phyloP scores from a whole-genome alignment of 2,329 filamentous ascomycete species.

The Neonectria neomacrospora region DNA sequence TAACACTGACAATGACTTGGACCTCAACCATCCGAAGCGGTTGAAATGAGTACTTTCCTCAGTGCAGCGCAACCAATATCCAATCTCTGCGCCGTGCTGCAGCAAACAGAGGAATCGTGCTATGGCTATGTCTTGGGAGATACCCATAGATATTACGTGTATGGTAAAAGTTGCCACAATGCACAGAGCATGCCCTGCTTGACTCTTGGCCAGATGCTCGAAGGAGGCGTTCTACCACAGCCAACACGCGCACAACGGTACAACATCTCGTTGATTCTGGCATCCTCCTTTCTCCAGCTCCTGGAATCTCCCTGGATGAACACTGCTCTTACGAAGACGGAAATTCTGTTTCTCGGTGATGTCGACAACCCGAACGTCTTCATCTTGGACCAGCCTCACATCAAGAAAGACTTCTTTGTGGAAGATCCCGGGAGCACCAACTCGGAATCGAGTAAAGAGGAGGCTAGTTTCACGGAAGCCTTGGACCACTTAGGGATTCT shows the following conservation, averaged over 20 bases:
- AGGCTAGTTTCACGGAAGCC: neutral
- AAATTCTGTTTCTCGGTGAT: constrained; percentile 29
- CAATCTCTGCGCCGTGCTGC: neutral
- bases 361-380: neutral
- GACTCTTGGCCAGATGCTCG: constrained; percentile 19
- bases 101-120: neutral
- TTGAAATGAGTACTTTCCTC: neutral
- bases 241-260: constrained; percentile 38
- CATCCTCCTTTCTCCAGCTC: constrained; percentile 45
- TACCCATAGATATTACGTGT: constrained; percentile 11
- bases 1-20: neutral
- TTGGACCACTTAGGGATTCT: neutral
- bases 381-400: neutral
- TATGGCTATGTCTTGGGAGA: constrained; percentile 2
- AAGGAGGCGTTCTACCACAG: neutral
- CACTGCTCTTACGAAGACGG: constrained; percentile 21
- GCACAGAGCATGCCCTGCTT: neutral
- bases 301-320: constrained; percentile 41
- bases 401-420: neutral
- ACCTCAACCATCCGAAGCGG: neutral
- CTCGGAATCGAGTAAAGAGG: neutral
- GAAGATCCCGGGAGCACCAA: neutral
- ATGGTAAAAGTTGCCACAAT: neutral
- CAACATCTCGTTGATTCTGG: constrained; percentile 36
- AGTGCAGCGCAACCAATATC: neutral